Conservation (phyloP, 768 basidiomycete species). For the Tremella yokohamensis region DNA sequence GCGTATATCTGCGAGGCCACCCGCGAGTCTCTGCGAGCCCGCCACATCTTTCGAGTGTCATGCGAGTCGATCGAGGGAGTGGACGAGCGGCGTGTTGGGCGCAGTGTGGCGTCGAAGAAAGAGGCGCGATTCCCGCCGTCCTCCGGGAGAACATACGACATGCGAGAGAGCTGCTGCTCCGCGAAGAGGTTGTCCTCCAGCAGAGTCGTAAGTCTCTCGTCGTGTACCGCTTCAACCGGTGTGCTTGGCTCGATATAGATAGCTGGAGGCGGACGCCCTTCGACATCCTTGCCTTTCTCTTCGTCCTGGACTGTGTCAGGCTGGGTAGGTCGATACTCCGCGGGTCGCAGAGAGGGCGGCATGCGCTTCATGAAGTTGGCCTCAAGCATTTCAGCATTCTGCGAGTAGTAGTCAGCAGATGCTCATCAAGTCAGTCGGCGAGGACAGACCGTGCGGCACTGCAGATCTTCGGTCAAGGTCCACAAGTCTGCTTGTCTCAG, state of each 20-base stretch:
- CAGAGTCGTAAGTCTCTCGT: neutral
- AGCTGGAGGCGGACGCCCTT: neutral
- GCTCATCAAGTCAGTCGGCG: too few relatives aligned
- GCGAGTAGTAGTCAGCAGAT: neutral
- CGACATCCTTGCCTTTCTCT: neutral
- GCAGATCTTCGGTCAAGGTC: conserved; percentile 15
- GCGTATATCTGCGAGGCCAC: neutral
- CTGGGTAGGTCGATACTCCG: conserved; percentile 1
- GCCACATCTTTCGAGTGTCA: neutral
- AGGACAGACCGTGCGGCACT: conserved; percentile 13
- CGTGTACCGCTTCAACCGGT: neutral
- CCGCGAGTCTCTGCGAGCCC: neutral
- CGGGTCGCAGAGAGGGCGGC: conserved; percentile 18
- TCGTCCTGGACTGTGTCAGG: neutral
- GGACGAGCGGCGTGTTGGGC: neutral
- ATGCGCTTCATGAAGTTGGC: conserved; percentile 15
- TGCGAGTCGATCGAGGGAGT: neutral
- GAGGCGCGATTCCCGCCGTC: neutral
- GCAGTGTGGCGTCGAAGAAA: neutral
- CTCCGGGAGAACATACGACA: neutral
- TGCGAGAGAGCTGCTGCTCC: neutral
- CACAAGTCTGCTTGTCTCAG: conserved; percentile 16
- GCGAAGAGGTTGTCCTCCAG: neutral
- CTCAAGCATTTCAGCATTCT: conserved; percentile 17
- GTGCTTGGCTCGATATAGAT: neutral